Conservation (phyloP, 148 eudicot genomes). For the Rhododendron simsii region DNA sequence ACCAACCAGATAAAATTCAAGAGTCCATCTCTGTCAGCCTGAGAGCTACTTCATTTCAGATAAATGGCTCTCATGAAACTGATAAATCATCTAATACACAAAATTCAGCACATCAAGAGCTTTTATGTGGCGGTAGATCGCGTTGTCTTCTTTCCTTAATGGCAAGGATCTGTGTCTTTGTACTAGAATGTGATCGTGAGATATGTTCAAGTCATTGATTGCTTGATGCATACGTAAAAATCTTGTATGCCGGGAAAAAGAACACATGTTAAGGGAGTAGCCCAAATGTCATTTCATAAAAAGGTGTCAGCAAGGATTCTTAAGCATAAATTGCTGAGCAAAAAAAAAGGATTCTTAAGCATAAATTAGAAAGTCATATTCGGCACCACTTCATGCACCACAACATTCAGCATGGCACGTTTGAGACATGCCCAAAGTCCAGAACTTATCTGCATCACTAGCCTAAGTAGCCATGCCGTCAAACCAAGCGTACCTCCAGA, state of each 20-base stretch:
- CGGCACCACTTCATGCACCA: not conserved
- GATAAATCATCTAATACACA: not conserved
- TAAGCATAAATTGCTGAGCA: not conserved
- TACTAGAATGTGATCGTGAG: not conserved
- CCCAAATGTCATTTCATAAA: not conserved
- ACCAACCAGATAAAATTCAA: conserved; percentile 15
- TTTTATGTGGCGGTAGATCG: not conserved
- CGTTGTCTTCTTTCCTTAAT: not conserved
- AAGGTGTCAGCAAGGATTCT: not conserved
- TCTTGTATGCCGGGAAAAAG: not conserved
- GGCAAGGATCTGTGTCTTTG: not conserved
- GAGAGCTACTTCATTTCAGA: not conserved
- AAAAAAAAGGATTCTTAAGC: not conserved
- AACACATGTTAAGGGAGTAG: not conserved
- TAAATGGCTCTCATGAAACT: not conserved
- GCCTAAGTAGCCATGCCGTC: not conserved
- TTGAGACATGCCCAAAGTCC: not conserved
- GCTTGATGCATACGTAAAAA: not conserved
- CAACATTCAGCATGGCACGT: not conserved
- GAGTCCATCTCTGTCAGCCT: not conserved
- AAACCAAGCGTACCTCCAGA: not conserved
- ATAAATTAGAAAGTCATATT: not conserved
- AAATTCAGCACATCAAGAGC: not conserved
- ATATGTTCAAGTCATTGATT: not conserved
- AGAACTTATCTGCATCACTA: not conserved